Evolutionary conservation across 202 grass and related monocot species (phyloP), one percentile per base, ranked within the genome.

Genomic region (Musa balbisiana): DNA sequence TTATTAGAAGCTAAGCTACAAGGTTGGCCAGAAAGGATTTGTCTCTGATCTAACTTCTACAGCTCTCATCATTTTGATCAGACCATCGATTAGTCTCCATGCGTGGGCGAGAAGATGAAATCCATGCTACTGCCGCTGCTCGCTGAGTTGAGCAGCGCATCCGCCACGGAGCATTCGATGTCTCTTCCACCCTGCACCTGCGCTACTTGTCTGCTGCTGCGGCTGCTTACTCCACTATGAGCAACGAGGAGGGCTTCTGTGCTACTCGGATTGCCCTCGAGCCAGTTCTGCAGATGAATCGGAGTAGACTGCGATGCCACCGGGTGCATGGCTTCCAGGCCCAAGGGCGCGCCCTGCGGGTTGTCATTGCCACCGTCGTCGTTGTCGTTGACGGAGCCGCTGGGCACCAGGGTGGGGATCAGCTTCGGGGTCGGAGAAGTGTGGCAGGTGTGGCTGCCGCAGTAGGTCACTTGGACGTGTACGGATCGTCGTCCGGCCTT

Each of bases 401-500:
- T 14, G 0, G 64, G 73, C 8, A 71, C 33, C 0, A 23, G 10
- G 77, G 94, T 76, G 56, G 88, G 64, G 24, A 85, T 64, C 55
- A 92, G 79, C 9, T 92, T 75, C 6, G 91, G 96, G 16, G 63
- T 85, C 25, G 87, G 88, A 65, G 91, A 95, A 62, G 96, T 92
- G 55, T 88, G 87, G 73, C 96, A 99, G 58, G 64, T 95, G 78
- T 99, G 96, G 53, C 8, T 84, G 77, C 89, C 82, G 53, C 91
- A 85, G 84, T 99, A 99, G 9, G 79, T 93, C 72, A 95, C 81
- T 78, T 92, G 82, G 80, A 99, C 43, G 75, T 82, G 77, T 78
- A 90, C 0, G 95, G 89, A 64, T 99, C 89, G 17, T 95, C 75
- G 66, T 95, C 85, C 27, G 90, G 82, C 55, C 87, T 79, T 75